Conservation (phyloP, 306 rosid species). For the Leucaena leucocephala region DNA sequence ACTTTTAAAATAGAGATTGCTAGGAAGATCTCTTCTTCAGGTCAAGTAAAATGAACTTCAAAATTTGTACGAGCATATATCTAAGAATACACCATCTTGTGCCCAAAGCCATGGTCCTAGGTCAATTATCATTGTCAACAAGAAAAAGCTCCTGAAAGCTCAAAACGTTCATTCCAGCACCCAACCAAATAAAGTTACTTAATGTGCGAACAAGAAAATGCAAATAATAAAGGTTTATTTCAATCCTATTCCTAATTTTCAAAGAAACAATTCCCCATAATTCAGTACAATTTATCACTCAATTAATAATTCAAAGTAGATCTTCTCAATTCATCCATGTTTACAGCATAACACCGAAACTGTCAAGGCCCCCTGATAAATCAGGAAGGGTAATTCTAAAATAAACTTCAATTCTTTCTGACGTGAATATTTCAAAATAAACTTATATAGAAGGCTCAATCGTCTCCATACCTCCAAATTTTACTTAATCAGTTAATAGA, state of each 20-base stretch:
- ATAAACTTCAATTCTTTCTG: neutral
- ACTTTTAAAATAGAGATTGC: neutral
- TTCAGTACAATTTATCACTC: neutral
- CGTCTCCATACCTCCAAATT: neutral
- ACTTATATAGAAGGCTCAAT: neutral
- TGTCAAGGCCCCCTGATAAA: neutral
- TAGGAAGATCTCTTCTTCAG: neutral
- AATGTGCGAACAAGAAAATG: neutral
- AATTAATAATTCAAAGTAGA: neutral
- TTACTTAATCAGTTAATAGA: neutral
- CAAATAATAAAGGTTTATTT: neutral
- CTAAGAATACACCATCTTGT: neutral
- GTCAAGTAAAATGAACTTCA: neutral
- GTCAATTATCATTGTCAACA: neutral
- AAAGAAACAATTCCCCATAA: conserved; percentile 7
- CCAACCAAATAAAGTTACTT: neutral
- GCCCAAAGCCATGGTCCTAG: neutral
- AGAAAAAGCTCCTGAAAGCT: neutral
- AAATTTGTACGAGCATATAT: neutral
- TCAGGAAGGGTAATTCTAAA: neutral
- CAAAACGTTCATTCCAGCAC: neutral
- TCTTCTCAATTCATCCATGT: neutral
- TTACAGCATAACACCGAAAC: neutral
- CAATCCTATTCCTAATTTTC: neutral
- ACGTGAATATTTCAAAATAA: neutral